phyloP scores from a whole-genome alignment of 345 rosid genomes.

The Melaleuca quinquenervia region DNA sequence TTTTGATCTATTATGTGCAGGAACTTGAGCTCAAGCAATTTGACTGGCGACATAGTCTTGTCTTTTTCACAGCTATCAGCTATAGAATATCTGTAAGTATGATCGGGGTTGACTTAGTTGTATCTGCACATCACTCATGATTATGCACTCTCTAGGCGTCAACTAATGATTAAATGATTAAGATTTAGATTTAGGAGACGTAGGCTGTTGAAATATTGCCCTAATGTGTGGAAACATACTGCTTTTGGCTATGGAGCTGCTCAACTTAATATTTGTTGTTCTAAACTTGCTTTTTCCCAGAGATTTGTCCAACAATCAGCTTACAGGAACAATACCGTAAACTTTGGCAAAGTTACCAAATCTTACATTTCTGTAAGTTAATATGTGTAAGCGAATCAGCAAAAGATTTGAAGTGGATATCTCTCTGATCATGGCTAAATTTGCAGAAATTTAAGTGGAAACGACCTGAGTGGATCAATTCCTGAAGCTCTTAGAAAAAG shows the following conservation, averaged over 20 bases:
- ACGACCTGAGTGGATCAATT: slow-evolving; percentile 25
- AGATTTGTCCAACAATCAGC: slow-evolving; percentile 46
- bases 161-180: neutral
- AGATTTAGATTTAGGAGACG: neutral
- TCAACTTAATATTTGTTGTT: neutral
- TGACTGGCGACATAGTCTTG: neutral
- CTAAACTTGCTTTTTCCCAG: slow-evolving; percentile 8
- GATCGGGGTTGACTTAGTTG: neutral
- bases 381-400: neutral
- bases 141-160: neutral
- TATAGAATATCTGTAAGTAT: neutral
- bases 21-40: neutral
- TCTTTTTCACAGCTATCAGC: neutral
- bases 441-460: slow-evolving; percentile 28
- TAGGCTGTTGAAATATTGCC: neutral
- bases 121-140: neutral
- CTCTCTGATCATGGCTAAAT: neutral
- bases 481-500: slow-evolving; percentile 22
- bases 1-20: neutral
- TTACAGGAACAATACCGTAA: slow-evolving; percentile 34
- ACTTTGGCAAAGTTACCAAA: slow-evolving; percentile 12
- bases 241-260: neutral
- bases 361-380: slow-evolving; percentile 38
- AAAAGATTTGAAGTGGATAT: neutral
- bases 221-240: neutral